Evolutionary conservation across 192 early-diverging fungal genomes (phyloP).

Genomic region (Borealophlyctis nickersoniae): DNA sequence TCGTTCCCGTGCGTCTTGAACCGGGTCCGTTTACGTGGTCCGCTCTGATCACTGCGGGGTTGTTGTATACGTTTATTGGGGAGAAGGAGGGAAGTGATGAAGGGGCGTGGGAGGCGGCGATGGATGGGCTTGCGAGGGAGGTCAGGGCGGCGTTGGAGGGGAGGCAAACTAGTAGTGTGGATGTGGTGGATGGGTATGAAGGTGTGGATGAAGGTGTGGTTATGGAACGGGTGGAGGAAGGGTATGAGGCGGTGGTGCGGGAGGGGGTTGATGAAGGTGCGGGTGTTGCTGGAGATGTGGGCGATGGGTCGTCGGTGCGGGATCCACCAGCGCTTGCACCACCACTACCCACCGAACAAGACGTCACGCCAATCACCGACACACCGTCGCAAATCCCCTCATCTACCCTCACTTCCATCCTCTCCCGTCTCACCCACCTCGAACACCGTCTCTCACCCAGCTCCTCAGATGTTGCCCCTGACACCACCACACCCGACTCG

Average conservation of each 20-base stretch:
- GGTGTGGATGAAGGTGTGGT: background rate
- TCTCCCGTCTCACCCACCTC: background rate
- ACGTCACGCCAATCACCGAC: background rate
- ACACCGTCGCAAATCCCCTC: background rate
- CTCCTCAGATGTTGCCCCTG: background rate
- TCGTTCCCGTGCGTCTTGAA: slow-evolving; percentile 36
- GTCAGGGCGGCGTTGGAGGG: slow-evolving; percentile 9
- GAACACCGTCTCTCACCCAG: background rate
- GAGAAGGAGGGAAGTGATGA: slow-evolving; percentile 6
- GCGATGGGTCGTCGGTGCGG: background rate
- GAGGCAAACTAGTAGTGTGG: slow-evolving; percentile 1
- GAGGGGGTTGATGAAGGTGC: background rate
- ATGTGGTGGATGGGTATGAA: background rate
- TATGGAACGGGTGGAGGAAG: background rate
- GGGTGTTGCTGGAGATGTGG: background rate
- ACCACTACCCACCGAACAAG: background rate
- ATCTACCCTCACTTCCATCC: background rate
- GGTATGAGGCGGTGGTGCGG: background rate
- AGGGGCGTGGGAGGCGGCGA: slow-evolving; percentile 13
- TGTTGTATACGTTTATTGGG: slow-evolving; percentile 28
- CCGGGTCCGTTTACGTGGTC: slow-evolving; percentile 38
- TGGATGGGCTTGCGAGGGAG: slow-evolving; percentile 25
- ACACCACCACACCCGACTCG: background rate
- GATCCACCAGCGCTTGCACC: background rate
- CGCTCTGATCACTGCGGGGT: slow-evolving; percentile 34